phyloP scores from a whole-genome alignment of 768 basidiomycete genomes.

The Phaeotremella fagi region DNA sequence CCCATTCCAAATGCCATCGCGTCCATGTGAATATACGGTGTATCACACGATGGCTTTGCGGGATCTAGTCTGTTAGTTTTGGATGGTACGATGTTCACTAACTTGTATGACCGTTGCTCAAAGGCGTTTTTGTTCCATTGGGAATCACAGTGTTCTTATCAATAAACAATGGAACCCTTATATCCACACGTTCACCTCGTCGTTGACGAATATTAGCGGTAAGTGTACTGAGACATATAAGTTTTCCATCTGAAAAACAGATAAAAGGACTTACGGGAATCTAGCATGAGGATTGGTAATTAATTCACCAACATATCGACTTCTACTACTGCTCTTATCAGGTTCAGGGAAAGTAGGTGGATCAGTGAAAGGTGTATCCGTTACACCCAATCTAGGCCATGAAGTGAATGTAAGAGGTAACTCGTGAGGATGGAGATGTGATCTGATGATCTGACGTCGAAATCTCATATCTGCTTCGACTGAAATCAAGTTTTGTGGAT shows the following conservation, averaged over 20 bases:
- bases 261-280: constrained; percentile 72
- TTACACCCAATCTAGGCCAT: constrained; percentile 86
- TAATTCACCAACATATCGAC: constrained; percentile 89
- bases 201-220: constrained; percentile 90
- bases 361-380: constrained; percentile 76
- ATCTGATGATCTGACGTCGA: constrained; percentile 75
- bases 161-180: constrained; percentile 88
- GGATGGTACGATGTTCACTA: constrained; percentile 26
- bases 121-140: constrained; percentile 9
- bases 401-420: constrained; percentile 87
- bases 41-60: constrained; percentile 15
- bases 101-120: constrained; percentile 75
- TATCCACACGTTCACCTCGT: constrained; percentile 87
- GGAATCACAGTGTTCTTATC: constrained; percentile 64
- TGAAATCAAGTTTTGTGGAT: constrained; percentile 73
- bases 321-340: constrained; percentile 68
- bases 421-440: constrained; percentile 77
- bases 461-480: constrained; percentile 96
- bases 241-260: constrained; percentile 5
- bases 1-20: constrained; percentile 99
- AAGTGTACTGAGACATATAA: constrained; percentile 63
- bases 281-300: constrained; percentile 96
- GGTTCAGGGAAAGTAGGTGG: constrained; percentile 77
- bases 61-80: constrained; percentile 7
- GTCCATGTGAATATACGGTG: constrained; percentile 85